These are phyloP conservation scores for Diutina rugosa DNA, from an alignment of 1,139 yeast genomes.

Conservation along the genomic window DNA sequence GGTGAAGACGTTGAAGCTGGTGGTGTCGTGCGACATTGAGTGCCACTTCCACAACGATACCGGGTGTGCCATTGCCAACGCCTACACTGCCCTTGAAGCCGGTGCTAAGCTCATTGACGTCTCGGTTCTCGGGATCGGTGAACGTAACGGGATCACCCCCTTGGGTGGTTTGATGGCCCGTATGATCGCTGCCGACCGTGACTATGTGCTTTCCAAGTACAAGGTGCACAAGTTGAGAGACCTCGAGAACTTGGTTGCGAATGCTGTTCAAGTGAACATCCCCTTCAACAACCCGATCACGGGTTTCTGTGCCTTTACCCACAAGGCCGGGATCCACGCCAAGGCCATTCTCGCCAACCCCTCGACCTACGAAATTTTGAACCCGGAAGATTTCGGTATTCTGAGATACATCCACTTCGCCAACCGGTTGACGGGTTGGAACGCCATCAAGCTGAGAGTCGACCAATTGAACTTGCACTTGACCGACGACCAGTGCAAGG, in stretches of 20 bases:
- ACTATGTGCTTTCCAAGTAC: slow-evolving; percentile 43
- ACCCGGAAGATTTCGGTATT: slow-evolving; percentile 45
- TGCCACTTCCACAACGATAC: slow-evolving; percentile 53
- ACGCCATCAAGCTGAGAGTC: slow-evolving; percentile 34
- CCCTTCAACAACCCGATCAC: slow-evolving; percentile 52
- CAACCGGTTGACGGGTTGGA: slow-evolving; percentile 46
- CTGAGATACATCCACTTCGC: slow-evolving; percentile 48
- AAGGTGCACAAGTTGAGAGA: slow-evolving; percentile 42
- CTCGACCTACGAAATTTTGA: slow-evolving; percentile 44
- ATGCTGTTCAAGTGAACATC: slow-evolving; percentile 42
- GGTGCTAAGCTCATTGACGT: slow-evolving; percentile 47
- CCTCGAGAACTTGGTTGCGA: slow-evolving; percentile 44
- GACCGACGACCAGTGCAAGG: slow-evolving; percentile 46
- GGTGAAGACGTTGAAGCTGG: slow-evolving; percentile 44
- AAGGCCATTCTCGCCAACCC: slow-evolving; percentile 50
- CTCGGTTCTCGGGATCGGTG: slow-evolving; percentile 47
- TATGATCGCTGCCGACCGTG: slow-evolving; percentile 49
- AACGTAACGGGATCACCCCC: slow-evolving; percentile 49
- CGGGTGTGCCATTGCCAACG: slow-evolving; percentile 51
- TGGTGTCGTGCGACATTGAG: slow-evolving; percentile 44
- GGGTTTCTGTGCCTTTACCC: slow-evolving; percentile 52
- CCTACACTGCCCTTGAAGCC: slow-evolving; percentile 50
- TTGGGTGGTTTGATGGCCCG: slow-evolving; percentile 52
- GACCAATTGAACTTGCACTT: slow-evolving; percentile 34
- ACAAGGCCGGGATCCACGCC: slow-evolving; percentile 51